Conservation (phyloP, 1,139 yeast genomes). For the Candida tetrigidarum region DNA sequence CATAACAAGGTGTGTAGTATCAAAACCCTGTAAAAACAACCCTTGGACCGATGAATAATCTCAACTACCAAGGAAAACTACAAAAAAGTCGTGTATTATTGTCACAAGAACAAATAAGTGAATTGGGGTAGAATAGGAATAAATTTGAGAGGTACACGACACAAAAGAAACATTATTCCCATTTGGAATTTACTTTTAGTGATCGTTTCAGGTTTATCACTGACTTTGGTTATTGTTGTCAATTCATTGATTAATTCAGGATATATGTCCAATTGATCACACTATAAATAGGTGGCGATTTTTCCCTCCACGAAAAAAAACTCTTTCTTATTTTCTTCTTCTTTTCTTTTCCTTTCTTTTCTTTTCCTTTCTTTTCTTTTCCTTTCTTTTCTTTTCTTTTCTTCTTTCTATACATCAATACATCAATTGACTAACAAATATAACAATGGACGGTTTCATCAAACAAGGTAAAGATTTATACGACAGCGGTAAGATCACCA, state of each 20-base stretch:
- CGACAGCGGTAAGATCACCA: constrained; percentile 19
- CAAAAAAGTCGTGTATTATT: too few relatives aligned
- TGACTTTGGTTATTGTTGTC: too few relatives aligned
- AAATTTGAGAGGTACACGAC: background rate
- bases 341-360: too few relatives aligned
- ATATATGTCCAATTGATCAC: background rate
- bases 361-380: background rate
- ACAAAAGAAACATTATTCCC: too few relatives aligned
- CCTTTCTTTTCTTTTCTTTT: constrained; percentile 1
- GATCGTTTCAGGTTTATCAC: constrained; percentile 4
- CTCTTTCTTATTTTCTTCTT: constrained; percentile 1
- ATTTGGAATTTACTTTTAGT: constrained; percentile 2
- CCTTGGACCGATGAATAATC: too few relatives aligned
- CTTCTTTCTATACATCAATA: constrained; percentile 2
- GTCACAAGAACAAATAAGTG: too few relatives aligned
- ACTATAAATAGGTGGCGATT: background rate
- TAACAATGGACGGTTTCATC: constrained; percentile 18
- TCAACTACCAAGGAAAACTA: too few relatives aligned
- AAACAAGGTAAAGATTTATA: constrained; percentile 20
- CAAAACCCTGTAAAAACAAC: too few relatives aligned
- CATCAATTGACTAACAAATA: constrained; percentile 2
- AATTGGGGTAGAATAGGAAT: too few relatives aligned
- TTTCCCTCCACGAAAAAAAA: constrained; percentile 1
- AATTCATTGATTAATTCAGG: too few relatives aligned
- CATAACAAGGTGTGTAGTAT: too few relatives aligned